Base-by-base conservation (phyloP, 2,329 filamentous ascomycete species). In the Aureobasidium melanogenum region DNA sequence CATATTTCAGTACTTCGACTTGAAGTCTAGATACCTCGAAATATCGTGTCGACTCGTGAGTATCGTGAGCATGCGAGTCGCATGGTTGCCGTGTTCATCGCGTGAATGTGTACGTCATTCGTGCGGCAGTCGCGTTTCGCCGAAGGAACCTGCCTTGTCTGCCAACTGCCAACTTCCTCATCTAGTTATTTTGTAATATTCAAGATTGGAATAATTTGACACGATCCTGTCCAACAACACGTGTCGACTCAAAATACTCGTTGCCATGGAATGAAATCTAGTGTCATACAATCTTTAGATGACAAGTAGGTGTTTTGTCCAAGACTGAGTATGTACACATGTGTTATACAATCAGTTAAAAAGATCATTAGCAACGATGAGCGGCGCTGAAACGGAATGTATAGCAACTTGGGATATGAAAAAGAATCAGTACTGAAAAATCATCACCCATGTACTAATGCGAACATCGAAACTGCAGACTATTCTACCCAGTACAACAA, bases 51-150 rank as follows among this genome's bases (percentile, higher is more conserved):
- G 26, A 44, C 28, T 32, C 26, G 39, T 22, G 19, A 9, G 7
- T 24, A 22, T 24, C 3, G 17, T 24, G 15, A 28, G n/a, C 7
- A 34, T 30, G 51, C 19, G 24, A 41, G 19, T 41, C 36, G 51
- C 52, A 55, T 41, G 52, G 26, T 43, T 56, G 26, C 39, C 52
- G 39, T 19, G 39, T 44, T 19, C 34, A 26, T 5, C 17, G n/a
- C 52, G 41, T 19, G 9, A 44, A 46, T 57, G 39, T 28, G 41
- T 46, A 55, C 54, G 54, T 57, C 54, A 57, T 57, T 2, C 54
- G n/a, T n/a, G n/a, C n/a, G 41, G 54, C 36, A 36, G 28, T 47
- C 41, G 41, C 52, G 54, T 47, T 57, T 57, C 10, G 7, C 39
- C 39, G 52, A 24, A 32, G 15, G 15, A n/a, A n/a, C n/a, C n/a